Base-by-base conservation (phyloP, 2,329 filamentous ascomycete species). In the Botrytis hyacinthi region DNA sequence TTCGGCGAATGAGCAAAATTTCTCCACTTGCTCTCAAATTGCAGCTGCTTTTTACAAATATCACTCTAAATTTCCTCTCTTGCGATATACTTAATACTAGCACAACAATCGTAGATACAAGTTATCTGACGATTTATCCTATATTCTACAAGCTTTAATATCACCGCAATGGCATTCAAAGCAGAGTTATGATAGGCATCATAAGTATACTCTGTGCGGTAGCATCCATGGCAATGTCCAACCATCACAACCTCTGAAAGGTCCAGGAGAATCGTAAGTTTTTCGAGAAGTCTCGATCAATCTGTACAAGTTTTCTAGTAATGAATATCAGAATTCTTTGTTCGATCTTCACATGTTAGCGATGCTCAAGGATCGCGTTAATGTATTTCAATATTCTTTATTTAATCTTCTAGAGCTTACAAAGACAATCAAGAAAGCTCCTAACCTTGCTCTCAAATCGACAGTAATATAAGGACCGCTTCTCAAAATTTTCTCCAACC, bases 1-100 rank as follows among this genome's bases (percentile, higher is more conserved):
- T 59, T 69, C 66, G 66, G 48, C 66, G 66, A 68, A 68, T 37
- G 65, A 67, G 16, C 26, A 20, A n/a, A 46, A 42, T 54, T 57
- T 42, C 35, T 57, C 46, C 65, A 68, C 65, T 40, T 22, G 16
- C 46, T 54, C 26, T 20, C 20, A 35, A n/a, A 51, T n/a, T 51
- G 37, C 3, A 42, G 35, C 7, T 62, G 60, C 8, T 18, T 16
- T n/a, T n/a, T n/a, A 67, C 44, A 35, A 37, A 8, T 44, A 67
- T 51, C 32, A 37, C 12, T 4, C 35, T n/a, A n/a, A 29, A 29
- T 29, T 16, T 16, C 4, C 9, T 40, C 12, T 22, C 6, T 68
- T 10, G 12, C 26, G 46, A 57, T 37, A 9, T 44, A 6, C 7
- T 32, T 32, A 20, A 26, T 57, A 26, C 26, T 16, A 5, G 10